Evolutionary conservation across 495 filamentous ascomycete species (phyloP).

Genomic region (Hypoxylon crocopeplum): DNA sequence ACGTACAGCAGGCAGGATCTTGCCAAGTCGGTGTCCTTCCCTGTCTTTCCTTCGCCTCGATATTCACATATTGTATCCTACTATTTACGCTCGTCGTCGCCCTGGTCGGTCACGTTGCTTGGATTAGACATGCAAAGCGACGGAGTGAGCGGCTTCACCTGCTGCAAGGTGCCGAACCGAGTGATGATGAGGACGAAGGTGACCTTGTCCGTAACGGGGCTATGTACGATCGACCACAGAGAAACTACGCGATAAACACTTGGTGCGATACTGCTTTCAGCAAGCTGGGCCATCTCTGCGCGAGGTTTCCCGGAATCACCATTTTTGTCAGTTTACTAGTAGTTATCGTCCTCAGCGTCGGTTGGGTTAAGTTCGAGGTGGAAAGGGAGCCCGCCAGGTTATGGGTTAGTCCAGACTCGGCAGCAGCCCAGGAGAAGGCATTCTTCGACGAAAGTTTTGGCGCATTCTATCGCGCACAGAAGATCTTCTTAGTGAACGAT

Average conservation of each 20-base stretch:
- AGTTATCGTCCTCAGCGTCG: conserved; percentile 77
- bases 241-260: conserved; percentile 78
- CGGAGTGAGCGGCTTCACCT: conserved; percentile 82
- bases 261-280: conserved; percentile 80
- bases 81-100: conserved; percentile 69
- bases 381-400: conserved; percentile 89
- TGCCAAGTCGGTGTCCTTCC: conserved; percentile 88
- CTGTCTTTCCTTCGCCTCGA: conserved; percentile 90
- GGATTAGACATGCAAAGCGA: conserved; percentile 70
- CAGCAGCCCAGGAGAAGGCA: conserved; percentile 87
- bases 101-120: conserved; percentile 75
- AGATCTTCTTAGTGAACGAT: conserved; percentile 93
- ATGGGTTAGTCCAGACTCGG: conserved; percentile 94
- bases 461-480: conserved; percentile 92
- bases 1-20: conserved; percentile 66
- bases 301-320: conserved; percentile 83
- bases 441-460: conserved; percentile 97
- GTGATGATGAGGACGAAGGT: conserved; percentile 89
- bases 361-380: conserved; percentile 84
- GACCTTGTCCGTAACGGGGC: conserved; percentile 76
- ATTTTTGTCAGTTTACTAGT: conserved; percentile 73
- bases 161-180: conserved; percentile 81
- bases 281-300: conserved; percentile 80
- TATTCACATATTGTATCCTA: conserved; percentile 81
- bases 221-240: conserved; percentile 72